Base-by-base conservation (phyloP, 2,329 filamentous ascomycete genomes). In the Myriosclerotinia duriaeana region DNA sequence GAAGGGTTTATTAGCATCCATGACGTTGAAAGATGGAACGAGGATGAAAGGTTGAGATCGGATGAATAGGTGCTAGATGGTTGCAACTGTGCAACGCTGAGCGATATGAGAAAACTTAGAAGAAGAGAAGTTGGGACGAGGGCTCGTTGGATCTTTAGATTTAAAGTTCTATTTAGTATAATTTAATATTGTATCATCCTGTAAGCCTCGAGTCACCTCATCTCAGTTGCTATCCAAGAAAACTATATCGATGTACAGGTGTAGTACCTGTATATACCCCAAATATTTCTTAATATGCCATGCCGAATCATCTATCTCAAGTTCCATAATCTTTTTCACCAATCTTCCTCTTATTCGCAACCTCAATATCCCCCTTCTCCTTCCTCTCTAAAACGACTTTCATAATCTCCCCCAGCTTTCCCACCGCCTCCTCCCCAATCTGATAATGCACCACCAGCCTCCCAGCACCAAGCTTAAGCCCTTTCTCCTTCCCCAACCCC, bases 391-490 rank as follows among this genome's bases (percentile, higher is more conserved):
- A 54, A 55, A 74, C n/a, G 22, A 69, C 69, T 52, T 78, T 77
- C 74, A 86, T 83, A 5, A 84, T 77, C 64, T 78, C 76, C 59
- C 81, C 81, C 30, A 86, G 73, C 54, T 78, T 80, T 50, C 74
- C 68, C 26, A 89, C 80, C 2, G 85, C 85, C 72, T 86, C 84
- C n/a, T 87, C 82, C 5, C 82, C 82, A 65, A 89, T 86, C 79
- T 89, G 89, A 76, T 90, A 90, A 77, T 91, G 89, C 26, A 90
- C 80, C 2, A 91, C 88, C 62, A 91, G 75, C 66, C 89, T 79
- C 4, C 84, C 84, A 42, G 85, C 85, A 12, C 80, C 71, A 17
- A 88, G 74, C 69, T 79, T 82, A 65, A 91, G 71, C 0, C 88
- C 88, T 65, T 84, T 81, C 72, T 84, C 81, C 69, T 84, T 78